Percentiles rank a stretch among this genome's conserved stretches.
These are phyloP conservation scores for Nemania abortiva DNA, from an alignment of 2,329 filamentous ascomycete species.

Conservation along the genomic window DNA sequence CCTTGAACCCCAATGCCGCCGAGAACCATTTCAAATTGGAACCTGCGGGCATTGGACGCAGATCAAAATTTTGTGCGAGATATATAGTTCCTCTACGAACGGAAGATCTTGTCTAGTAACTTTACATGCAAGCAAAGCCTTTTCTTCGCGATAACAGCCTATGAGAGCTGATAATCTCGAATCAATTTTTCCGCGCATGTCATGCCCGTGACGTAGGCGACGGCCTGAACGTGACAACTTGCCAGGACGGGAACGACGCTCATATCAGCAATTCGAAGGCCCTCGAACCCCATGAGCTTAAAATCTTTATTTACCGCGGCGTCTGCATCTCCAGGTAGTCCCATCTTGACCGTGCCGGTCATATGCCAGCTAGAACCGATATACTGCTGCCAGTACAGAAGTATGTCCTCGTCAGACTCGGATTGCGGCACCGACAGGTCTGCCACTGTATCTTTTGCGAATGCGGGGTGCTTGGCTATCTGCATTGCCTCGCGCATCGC, in stretches of 20 bases:
- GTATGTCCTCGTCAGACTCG: constrained; percentile 66
- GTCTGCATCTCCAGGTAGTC: constrained; percentile 55
- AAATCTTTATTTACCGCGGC: constrained; percentile 64
- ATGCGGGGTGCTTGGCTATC: constrained; percentile 8
- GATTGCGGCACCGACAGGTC: constrained; percentile 58
- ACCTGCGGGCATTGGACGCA: no score
- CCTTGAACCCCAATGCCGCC: no score
- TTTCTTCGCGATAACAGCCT: neutral
- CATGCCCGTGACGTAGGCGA: constrained; percentile 65
- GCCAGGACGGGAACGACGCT: constrained; percentile 63
- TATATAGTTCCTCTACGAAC: no score
- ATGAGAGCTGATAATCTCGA: constrained; percentile 55
- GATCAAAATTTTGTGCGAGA: no score
- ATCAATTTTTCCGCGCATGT: constrained; percentile 65
- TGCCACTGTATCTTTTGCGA: constrained; percentile 49
- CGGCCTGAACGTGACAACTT: constrained; percentile 65
- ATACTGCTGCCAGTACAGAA: constrained; percentile 58
- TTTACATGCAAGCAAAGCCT: no score
- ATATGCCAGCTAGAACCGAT: constrained; percentile 65
- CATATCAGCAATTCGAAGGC: constrained; percentile 64
- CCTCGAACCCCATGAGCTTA: constrained; percentile 60
- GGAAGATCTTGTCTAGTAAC: no score
- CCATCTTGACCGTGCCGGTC: constrained; percentile 70
- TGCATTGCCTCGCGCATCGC: constrained; percentile 61
- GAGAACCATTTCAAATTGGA: no score